Evolutionary conservation across 441 rosid species (phyloP).

Genomic region (Raphanus hybrid): DNA sequence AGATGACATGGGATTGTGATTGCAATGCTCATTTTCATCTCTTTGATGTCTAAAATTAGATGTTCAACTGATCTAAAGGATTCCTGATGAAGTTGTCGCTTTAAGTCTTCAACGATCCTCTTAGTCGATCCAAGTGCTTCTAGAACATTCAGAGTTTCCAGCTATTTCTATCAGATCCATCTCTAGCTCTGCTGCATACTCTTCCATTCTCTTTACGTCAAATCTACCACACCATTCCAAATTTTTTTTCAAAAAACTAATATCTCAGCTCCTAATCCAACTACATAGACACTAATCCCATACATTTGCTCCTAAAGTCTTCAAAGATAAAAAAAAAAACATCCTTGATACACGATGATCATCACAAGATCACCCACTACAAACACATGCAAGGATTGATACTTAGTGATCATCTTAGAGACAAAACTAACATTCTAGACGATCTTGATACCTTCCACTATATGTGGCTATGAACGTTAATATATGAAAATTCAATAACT

Average conservation of each 20-base stretch:
- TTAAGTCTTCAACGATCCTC: conserved; percentile 78
- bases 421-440: too few species aligned
- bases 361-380: too few species aligned
- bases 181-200: conserved; percentile 48
- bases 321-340: too few species aligned
- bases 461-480: too few species aligned
- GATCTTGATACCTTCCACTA: too few species aligned
- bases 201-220: conserved; percentile 88
- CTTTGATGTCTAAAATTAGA: conserved; percentile 53
- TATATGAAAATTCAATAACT: background rate
- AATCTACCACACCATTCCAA: conserved; percentile 62
- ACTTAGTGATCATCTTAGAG: too few species aligned
- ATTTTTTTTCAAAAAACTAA: background rate
- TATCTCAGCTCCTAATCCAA: background rate
- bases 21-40: conserved; percentile 61
- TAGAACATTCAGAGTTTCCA: conserved; percentile 83
- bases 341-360: too few species aligned
- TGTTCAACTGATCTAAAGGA: conserved; percentile 60
- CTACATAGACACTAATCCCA: background rate
- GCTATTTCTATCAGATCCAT: background rate
- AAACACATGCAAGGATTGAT: too few species aligned
- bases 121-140: conserved; percentile 91
- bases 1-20: conserved; percentile 53
- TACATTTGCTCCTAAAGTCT: background rate
- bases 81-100: conserved; percentile 84